Base-by-base conservation (phyloP, 164 flowering plant genomes). In the Vitis amurensis region DNA sequence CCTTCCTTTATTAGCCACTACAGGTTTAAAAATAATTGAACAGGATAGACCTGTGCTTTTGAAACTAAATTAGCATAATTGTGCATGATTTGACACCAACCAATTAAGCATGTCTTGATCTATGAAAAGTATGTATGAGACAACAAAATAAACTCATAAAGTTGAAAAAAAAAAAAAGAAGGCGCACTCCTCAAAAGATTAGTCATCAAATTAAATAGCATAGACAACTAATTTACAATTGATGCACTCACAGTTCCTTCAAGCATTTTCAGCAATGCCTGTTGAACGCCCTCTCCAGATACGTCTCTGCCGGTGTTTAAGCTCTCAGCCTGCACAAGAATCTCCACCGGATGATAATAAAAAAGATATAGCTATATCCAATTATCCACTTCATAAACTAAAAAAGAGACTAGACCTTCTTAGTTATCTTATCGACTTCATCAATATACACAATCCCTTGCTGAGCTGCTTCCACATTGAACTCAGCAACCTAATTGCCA, bases 371-470 rank as follows among this genome's bases (percentile, higher is more conserved):
- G 44, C 44, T 37, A 6, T 37, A 37, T 37, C 44, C 44, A 37
- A 37, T 37, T 37, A 37, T 37, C 44, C 44, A 37, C 44, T 6
- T 37, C 49, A 31, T 59, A 10, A 53, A 12, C 27, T 23, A 11
- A 44, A 50, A 59, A 73, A 47, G 14, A 37, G 29, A 37, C 4
- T 63, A 55, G 19, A 96, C 99, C 98, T 89, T 92, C 83, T 96
- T 96, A 17, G 98, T 96, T 76, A 96, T 96, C 80, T 96, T 96
- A 81, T 96, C 99, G 79, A 96, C 97, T 91, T 96, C 99, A 85
- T 96, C 99, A 69, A 96, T 93, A 79, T 96, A 96, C 53, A 96
- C 89, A 55, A 96, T 96, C 68, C 99, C 99, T 83, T 93, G 98
- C 73, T 96, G 98, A 72, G 99, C 99, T 69, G 98, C 99, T 81